phyloP scores from a whole-genome alignment of 805 yeast genomes.

The Saccharomycopsis microspora region DNA sequence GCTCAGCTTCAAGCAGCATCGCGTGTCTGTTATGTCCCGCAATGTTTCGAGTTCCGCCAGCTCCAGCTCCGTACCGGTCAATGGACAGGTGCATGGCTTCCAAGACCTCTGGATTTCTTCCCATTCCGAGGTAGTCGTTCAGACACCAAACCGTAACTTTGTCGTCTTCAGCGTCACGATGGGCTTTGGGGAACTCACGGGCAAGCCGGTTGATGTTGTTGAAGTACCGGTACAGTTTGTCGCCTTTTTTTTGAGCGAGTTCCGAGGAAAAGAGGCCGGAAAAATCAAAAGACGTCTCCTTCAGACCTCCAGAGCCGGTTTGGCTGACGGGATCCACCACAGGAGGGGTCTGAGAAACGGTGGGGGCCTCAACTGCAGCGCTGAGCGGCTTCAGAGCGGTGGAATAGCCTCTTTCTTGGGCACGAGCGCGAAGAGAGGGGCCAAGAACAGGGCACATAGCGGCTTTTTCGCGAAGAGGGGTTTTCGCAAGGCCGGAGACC shows the following conservation, averaged over 20 bases:
- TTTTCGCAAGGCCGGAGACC: conserved; percentile 44
- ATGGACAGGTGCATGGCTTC: conserved; percentile 68
- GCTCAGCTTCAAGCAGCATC: conserved; percentile 71
- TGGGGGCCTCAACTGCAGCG: conserved; percentile 22
- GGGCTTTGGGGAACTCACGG: conserved; percentile 87
- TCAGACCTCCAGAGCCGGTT: conserved; percentile 22
- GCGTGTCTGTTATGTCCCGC: conserved; percentile 96
- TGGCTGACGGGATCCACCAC: conserved; percentile 18
- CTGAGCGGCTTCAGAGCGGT: conserved; percentile 24
- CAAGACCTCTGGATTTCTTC: conserved; percentile 64
- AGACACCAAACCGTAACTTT: conserved; percentile 99
- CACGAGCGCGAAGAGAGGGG: conserved; percentile 39
- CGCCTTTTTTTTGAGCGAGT: conserved; percentile 62
- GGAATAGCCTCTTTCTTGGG: conserved; percentile 20
- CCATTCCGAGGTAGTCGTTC: conserved; percentile 94
- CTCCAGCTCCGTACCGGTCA: conserved; percentile 92
- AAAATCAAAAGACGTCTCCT: conserved; percentile 55
- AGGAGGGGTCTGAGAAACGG: conserved; percentile 18
- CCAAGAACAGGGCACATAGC: conserved; percentile 86
- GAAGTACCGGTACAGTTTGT: conserved; percentile 90
- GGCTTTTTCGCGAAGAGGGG: conserved; percentile 53
- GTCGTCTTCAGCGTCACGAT: conserved; percentile 59
- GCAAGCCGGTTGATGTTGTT: conserved; percentile 96
- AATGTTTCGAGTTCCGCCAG: conserved; percentile 98
- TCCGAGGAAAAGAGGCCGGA: conserved; percentile 57